Conservation (phyloP, 306 rosid species). For the Carpinus fangiana region DNA sequence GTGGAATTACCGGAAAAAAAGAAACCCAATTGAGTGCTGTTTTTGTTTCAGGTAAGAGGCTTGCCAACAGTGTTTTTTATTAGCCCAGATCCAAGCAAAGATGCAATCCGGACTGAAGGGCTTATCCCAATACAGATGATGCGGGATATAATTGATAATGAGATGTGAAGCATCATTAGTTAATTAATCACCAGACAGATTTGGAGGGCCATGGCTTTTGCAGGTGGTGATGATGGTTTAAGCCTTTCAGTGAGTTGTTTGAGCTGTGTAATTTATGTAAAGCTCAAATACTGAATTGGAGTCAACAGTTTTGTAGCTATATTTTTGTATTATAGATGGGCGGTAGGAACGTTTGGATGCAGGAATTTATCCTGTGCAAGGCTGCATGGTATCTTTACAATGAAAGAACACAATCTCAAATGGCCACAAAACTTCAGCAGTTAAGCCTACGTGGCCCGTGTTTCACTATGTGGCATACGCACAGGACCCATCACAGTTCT, state of each 20-base stretch:
- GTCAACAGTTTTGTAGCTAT: slow-evolving; percentile 35
- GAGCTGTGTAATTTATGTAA: slow-evolving; percentile 12
- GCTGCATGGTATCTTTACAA: too few relatives aligned
- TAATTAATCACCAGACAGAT: neutral
- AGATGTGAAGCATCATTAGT: slow-evolving; percentile 44
- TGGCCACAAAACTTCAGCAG: too few relatives aligned
- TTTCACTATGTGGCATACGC: too few relatives aligned
- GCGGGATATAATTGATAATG: slow-evolving; percentile 78
- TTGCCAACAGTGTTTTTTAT: slow-evolving; percentile 79
- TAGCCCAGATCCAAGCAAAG: slow-evolving; percentile 82
- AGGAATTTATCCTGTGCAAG: neutral
- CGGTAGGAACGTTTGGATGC: neutral
- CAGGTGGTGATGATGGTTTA: neutral
- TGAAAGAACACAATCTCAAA: too few relatives aligned
- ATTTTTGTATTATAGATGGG: slow-evolving; percentile 24
- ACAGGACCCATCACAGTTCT: too few relatives aligned
- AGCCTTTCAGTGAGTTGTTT: neutral
- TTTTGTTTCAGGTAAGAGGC: slow-evolving; percentile 68
- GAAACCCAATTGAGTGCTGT: neutral
- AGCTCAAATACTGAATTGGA: slow-evolving; percentile 1
- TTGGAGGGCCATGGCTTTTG: neutral
- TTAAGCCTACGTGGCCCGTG: too few relatives aligned
- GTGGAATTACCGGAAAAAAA: slow-evolving; percentile 3
- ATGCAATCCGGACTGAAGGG: slow-evolving; percentile 88
- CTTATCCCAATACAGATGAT: slow-evolving; percentile 92